Evolutionary conservation across 352 stramenopile species (phyloP).

Genomic region (Pythium aristosporum): DNA sequence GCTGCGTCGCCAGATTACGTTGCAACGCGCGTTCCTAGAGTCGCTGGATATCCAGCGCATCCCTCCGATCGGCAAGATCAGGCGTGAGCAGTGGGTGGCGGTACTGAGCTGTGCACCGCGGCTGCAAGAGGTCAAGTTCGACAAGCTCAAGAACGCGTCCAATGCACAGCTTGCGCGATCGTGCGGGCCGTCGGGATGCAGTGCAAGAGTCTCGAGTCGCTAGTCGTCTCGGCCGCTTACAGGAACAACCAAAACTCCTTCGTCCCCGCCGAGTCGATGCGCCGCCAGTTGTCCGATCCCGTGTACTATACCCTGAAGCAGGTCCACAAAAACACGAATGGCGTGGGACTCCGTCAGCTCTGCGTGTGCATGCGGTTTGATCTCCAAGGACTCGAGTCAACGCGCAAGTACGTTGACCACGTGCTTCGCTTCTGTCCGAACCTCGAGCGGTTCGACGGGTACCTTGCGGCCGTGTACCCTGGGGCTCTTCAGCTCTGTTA

Average conservation of each 20-base stretch:
- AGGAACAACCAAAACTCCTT: background rate
- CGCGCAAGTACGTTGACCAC: background rate
- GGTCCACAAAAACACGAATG: background rate
- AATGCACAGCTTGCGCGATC: background rate
- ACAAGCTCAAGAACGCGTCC: too few species aligned
- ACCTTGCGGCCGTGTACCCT: background rate
- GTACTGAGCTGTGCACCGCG: background rate
- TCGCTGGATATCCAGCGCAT: background rate
- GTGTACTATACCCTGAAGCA: background rate
- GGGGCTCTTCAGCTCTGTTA: background rate
- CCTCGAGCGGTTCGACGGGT: constrained; percentile 7
- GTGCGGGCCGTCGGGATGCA: background rate
- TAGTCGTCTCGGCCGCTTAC: background rate
- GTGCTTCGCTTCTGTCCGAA: constrained; percentile 1
- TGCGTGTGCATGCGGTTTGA: background rate
- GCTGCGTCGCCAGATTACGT: background rate
- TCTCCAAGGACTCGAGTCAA: background rate
- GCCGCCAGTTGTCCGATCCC: background rate
- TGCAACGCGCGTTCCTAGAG: background rate
- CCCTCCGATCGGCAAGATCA: background rate
- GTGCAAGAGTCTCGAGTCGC: background rate
- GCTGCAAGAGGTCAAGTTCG: background rate
- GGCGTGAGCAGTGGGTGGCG: constrained; percentile 1
- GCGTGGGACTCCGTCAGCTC: background rate
- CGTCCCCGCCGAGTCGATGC: background rate